These are phyloP conservation scores for Lactifluus piperatus DNA, from an alignment of 768 basidiomycete genomes.

Conservation along the genomic window DNA sequence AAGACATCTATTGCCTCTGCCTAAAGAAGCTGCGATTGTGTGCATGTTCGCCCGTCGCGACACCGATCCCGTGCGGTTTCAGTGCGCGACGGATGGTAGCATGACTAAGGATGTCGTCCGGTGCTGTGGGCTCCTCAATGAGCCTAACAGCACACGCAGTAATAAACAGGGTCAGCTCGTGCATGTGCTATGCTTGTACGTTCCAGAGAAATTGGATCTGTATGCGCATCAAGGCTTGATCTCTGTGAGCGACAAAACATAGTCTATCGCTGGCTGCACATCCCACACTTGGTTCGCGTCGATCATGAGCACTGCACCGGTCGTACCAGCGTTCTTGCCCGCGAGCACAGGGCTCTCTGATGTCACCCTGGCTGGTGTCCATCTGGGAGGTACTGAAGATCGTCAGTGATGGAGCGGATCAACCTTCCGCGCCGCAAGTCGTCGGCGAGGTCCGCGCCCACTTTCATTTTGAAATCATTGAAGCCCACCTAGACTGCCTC, in stretches of 20 bases:
- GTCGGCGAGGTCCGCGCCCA: constrained; percentile 72
- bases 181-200: neutral
- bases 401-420: constrained; percentile 92
- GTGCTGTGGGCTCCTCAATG: constrained; percentile 91
- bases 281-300: constrained; percentile 98
- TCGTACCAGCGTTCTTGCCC: constrained; percentile 92
- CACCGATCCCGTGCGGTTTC: constrained; percentile 73
- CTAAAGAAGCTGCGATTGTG: constrained; percentile 88
- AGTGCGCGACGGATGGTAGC: constrained; percentile 72
- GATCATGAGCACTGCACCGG: constrained; percentile 92
- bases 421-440: constrained; percentile 83
- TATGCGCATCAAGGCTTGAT: constrained; percentile 74
- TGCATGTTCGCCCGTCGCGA: constrained; percentile 94
- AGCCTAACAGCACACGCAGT: constrained; percentile 42
- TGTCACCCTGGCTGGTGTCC: constrained; percentile 44
- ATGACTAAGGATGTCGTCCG: constrained; percentile 86
- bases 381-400: constrained; percentile 71
- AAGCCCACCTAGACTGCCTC: constrained; percentile 83
- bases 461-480: constrained; percentile 99
- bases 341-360: constrained; percentile 49
- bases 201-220: no score
- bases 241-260: constrained; percentile 67
- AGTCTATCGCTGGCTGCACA: constrained; percentile 86
- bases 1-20: constrained; percentile 89
- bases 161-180: neutral